Conservation (phyloP, 164 flowering plant species). For the Annona cherimola region DNA sequence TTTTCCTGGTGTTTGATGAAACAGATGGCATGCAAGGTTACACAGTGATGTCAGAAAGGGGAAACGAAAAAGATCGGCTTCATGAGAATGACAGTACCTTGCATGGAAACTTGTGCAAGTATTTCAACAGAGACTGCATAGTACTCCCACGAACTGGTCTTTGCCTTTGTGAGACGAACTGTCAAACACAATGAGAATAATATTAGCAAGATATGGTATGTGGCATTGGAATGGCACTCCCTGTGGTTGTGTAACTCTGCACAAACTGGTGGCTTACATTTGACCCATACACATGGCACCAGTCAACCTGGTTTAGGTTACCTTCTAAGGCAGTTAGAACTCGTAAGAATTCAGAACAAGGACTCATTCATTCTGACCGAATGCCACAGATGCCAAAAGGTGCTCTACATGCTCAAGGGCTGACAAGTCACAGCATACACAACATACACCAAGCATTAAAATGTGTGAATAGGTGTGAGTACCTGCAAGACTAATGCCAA, state of each 20-base stretch:
- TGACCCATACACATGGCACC: no score
- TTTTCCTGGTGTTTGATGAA: neutral
- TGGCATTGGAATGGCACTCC: no score
- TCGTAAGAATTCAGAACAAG: no score
- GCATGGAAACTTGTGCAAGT: constrained; percentile 67
- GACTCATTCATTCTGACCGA: no score
- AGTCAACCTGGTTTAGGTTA: no score
- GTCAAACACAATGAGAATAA: constrained; percentile 3
- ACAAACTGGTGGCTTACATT: no score
- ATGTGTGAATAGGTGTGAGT: constrained; percentile 1
- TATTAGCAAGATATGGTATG: neutral
- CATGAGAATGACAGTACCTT: constrained; percentile 45
- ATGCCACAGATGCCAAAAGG: no score
- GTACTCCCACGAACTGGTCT: constrained; percentile 74
- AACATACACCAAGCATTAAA: neutral
- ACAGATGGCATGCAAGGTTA: constrained; percentile 3
- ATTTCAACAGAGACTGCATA: constrained; percentile 54
- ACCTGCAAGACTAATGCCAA: constrained; percentile 70
- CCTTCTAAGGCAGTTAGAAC: no score
- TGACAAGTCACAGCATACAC: no score
- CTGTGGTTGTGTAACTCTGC: no score
- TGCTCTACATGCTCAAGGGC: no score
- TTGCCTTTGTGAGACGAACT: constrained; percentile 88
- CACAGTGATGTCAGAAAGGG: constrained; percentile 2
- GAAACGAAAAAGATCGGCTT: constrained; percentile 9